phyloP scores from a whole-genome alignment of 2,329 filamentous ascomycete species.

The Ophiocordyceps robertsii region DNA sequence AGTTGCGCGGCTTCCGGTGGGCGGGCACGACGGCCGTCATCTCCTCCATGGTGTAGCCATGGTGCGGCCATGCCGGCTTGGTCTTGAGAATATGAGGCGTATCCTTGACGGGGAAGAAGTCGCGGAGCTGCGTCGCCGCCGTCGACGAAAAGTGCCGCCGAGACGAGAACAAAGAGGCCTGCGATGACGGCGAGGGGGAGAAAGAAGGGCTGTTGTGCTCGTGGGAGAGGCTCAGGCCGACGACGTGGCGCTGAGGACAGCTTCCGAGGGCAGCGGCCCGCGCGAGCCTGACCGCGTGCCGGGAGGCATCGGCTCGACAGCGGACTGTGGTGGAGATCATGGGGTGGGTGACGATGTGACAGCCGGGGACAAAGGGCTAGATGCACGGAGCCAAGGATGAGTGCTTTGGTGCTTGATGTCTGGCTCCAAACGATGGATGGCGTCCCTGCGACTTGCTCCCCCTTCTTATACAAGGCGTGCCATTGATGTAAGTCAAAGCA shows the following conservation, averaged over 20 bases:
- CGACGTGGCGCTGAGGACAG: slow-evolving; percentile 1
- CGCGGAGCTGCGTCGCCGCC: slow-evolving; percentile 28
- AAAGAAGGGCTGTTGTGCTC: slow-evolving; percentile 2
- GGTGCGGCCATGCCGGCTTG: slow-evolving; percentile 55
- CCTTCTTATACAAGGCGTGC: too few relatives aligned
- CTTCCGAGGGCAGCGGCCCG: slow-evolving; percentile 2
- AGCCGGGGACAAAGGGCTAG: too few relatives aligned
- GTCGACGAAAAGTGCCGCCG: slow-evolving; percentile 37
- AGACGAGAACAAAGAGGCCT: slow-evolving; percentile 1
- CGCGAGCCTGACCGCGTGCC: slow-evolving; percentile 12
- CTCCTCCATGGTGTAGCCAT: slow-evolving; percentile 63
- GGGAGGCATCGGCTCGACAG: slow-evolving; percentile 8
- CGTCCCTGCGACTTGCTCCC: too few relatives aligned
- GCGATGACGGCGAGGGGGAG: not conserved
- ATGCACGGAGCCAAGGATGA: too few relatives aligned
- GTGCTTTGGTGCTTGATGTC: too few relatives aligned
- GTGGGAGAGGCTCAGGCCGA: slow-evolving; percentile 4
- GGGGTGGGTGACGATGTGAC: not conserved
- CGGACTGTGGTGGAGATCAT: slow-evolving; percentile 16
- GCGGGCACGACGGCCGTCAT: slow-evolving; percentile 63
- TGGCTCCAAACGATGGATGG: too few relatives aligned
- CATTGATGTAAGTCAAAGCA: too few relatives aligned
- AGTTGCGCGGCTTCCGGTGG: slow-evolving; percentile 59
- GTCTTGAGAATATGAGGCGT: slow-evolving; percentile 49
- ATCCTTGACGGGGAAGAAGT: slow-evolving; percentile 50